These are phyloP conservation scores for Ilyonectria mors-panacis DNA, from an alignment of 2,329 filamentous ascomycete species.

Conservation along the genomic window DNA sequence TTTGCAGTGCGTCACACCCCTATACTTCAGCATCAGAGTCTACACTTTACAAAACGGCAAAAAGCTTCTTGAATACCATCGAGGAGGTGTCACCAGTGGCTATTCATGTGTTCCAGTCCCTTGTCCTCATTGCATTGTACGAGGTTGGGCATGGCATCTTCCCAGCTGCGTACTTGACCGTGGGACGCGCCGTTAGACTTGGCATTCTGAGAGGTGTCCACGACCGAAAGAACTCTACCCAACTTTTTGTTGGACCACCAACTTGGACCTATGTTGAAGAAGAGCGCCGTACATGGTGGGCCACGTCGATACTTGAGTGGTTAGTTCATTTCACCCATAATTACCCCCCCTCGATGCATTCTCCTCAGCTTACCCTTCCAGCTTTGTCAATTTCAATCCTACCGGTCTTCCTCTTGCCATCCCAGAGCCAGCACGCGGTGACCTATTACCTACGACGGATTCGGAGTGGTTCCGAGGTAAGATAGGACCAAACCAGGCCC, in stretches of 20 bases:
- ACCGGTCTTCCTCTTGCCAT: conserved; percentile 8
- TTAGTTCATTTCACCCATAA: neutral
- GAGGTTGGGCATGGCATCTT: conserved; percentile 6
- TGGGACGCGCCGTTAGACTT: conserved; percentile 9
- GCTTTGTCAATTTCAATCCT: conserved; percentile 12
- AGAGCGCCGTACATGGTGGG: conserved; percentile 23
- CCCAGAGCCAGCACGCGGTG: conserved; percentile 14
- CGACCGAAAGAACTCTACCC: conserved; percentile 12
- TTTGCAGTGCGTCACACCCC: neutral
- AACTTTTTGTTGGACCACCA: conserved; percentile 9
- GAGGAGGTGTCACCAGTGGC: conserved; percentile 5
- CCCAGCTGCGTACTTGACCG: conserved; percentile 4
- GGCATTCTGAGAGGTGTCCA: conserved; percentile 11
- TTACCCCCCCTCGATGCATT: too few relatives aligned
- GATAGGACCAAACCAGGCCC: conserved; percentile 18
- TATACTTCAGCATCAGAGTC: neutral
- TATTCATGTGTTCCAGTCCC: conserved; percentile 3
- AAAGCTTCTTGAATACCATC: neutral
- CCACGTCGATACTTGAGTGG: conserved; percentile 15
- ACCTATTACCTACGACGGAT: conserved; percentile 14
- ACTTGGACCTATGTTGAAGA: conserved; percentile 22
- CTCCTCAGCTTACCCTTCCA: neutral
- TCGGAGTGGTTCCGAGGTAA: conserved; percentile 2
- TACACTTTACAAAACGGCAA: neutral
- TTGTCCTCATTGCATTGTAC: conserved; percentile 5